A percentile compares a stretch with the other conserved stretches of the same genome.
Conservation (phyloP, 441 rosid species). For the Adansonia grandidieri region DNA sequence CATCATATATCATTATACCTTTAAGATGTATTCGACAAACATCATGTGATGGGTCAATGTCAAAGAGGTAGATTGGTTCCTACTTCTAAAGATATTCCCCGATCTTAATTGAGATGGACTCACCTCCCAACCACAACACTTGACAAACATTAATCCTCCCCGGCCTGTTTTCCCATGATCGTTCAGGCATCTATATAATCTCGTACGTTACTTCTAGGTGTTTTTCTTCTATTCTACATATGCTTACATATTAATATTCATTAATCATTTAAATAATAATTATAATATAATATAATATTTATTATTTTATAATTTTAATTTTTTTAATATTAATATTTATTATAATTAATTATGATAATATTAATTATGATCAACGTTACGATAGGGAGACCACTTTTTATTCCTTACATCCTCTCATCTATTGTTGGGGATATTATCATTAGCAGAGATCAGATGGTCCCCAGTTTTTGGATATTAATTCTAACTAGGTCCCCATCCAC, state of each 20-base stretch:
- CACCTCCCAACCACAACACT: background rate
- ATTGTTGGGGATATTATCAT: background rate
- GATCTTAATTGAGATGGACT: background rate
- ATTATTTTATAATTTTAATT: background rate
- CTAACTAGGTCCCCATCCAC: background rate
- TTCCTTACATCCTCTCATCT: background rate
- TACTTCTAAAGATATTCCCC: background rate
- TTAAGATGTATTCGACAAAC: background rate
- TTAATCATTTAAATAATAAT: too few relatives aligned
- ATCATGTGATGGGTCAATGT: conserved; percentile 4
- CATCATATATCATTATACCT: background rate
- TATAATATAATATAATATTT: background rate
- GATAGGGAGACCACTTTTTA: background rate
- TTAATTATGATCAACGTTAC: too few relatives aligned
- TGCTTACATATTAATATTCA: background rate
- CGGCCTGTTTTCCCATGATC: background rate
- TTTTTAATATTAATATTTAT: too few relatives aligned
- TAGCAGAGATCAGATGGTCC: background rate
- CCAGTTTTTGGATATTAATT: background rate
- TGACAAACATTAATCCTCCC: background rate
- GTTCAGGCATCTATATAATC: background rate
- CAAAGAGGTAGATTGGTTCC: background rate
- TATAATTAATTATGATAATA: too few relatives aligned
- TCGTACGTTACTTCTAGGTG: background rate
- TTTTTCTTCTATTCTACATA: background rate